Conservation (phyloP, 345 rosid species). For the Trapa incisa region DNA sequence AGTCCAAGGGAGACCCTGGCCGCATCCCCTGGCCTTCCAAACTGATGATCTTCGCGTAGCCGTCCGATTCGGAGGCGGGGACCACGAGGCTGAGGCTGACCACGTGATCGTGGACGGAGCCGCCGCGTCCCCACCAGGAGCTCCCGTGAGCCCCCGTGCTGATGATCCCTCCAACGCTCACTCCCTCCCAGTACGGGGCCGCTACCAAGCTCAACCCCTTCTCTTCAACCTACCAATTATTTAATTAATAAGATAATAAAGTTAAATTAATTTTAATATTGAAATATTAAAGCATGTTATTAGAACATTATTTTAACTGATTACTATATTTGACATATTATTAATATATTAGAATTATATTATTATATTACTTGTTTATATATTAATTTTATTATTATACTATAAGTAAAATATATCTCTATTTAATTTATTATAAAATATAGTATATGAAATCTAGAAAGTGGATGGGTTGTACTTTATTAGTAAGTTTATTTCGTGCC, state of each 20-base stretch:
- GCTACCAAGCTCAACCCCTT: slow-evolving; percentile 57
- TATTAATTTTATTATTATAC: no score
- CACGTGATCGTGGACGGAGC: slow-evolving; percentile 86
- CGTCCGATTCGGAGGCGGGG: slow-evolving; percentile 41
- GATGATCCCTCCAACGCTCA: slow-evolving; percentile 69
- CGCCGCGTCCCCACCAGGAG: slow-evolving; percentile 89
- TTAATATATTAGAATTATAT: no score
- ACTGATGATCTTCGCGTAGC: slow-evolving; percentile 47
- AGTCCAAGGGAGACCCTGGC: slow-evolving; percentile 64
- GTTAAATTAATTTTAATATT: no score
- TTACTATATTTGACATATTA: no score
- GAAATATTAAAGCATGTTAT: no score
- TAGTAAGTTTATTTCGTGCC: no score
- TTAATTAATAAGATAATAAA: neutral
- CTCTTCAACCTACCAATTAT: slow-evolving; percentile 28
- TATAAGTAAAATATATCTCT: no score
- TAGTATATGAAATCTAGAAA: no score
- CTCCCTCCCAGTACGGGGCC: slow-evolving; percentile 92
- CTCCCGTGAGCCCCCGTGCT: slow-evolving; percentile 94
- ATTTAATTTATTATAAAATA: no score
- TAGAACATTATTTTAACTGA: no score
- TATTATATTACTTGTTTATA: no score
- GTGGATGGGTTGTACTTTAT: no score
- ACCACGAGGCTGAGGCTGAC: slow-evolving; percentile 51
- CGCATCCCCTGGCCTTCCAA: slow-evolving; percentile 43